Percentiles rank a stretch among this genome's conserved stretches.
phyloP scores from a whole-genome alignment of 2,329 filamentous ascomycete species.

The Colletotrichum orchidophilum region DNA sequence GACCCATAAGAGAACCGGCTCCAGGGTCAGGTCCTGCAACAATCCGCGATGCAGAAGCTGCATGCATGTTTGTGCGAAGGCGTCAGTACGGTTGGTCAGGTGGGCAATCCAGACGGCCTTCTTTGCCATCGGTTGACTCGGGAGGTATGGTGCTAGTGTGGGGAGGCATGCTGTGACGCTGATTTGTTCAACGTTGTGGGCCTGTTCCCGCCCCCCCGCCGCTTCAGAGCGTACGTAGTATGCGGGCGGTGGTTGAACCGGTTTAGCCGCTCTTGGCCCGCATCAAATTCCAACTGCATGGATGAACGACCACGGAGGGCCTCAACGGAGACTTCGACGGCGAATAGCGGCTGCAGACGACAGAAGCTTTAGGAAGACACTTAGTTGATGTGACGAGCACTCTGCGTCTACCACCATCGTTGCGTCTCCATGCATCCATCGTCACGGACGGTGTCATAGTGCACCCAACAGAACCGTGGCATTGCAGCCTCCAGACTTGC shows the following conservation, averaged over 20 bases:
- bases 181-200: constrained; percentile 15
- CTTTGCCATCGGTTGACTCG: constrained; percentile 2
- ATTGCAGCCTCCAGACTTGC: not conserved
- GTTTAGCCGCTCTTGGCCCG: constrained; percentile 27
- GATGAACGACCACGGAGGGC: constrained; percentile 6
- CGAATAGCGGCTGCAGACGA: constrained; percentile 9
- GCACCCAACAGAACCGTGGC: not conserved
- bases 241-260: constrained; percentile 19
- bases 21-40: constrained; percentile 19
- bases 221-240: constrained; percentile 8
- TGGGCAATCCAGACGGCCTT: not conserved
- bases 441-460: not conserved
- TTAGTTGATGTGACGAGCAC: not conserved
- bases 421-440: not conserved
- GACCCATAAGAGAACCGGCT: not conserved
- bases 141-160: constrained; percentile 20
- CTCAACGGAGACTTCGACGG: not conserved
- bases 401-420: not conserved
- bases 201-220: constrained; percentile 20
- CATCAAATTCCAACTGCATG: constrained; percentile 22
- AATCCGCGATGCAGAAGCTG: constrained; percentile 17
- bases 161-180: constrained; percentile 17
- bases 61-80: constrained; percentile 18
- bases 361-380: not conserved
- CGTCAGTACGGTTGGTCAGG: constrained; percentile 17